These are phyloP conservation scores for Medicago arabica DNA, from an alignment of 306 rosid species.

Conservation along the genomic window DNA sequence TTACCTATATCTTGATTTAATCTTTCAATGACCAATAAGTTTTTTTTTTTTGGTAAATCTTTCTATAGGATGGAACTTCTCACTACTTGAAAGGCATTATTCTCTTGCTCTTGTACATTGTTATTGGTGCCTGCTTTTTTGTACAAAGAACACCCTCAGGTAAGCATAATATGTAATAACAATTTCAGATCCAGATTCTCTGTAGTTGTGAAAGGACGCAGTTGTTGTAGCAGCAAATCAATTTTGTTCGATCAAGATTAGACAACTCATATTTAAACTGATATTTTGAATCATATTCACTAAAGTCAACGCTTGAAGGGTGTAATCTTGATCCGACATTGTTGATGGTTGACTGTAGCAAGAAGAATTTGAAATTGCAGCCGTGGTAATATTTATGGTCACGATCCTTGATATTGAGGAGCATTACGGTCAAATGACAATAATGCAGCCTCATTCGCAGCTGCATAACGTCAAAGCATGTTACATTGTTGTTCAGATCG, in stretches of 20 bases:
- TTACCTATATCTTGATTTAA: constrained; percentile 27
- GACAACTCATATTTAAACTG: not conserved
- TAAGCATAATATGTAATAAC: constrained; percentile 43
- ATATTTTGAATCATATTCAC: not conserved
- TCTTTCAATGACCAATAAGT: not conserved
- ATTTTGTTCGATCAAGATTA: not conserved
- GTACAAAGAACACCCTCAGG: constrained; percentile 58
- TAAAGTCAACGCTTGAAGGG: not conserved
- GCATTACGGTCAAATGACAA: not conserved
- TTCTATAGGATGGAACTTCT: constrained; percentile 83
- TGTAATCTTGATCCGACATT: not conserved
- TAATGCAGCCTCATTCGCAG: not conserved
- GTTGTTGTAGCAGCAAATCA: not conserved
- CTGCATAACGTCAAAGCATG: not conserved
- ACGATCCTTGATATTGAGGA: not conserved
- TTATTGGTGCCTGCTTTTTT: constrained; percentile 83
- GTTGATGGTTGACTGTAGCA: not conserved
- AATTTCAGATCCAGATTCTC: not conserved
- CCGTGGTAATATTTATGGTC: not conserved
- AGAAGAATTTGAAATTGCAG: not conserved
- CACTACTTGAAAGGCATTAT: constrained; percentile 87
- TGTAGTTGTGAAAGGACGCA: not conserved
- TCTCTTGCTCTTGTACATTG: constrained; percentile 81
- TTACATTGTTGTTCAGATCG: not conserved
- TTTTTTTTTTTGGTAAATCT: constrained; percentile 17